phyloP scores from a whole-genome alignment of 2,329 filamentous ascomycete genomes.

The Lachnellula occidentalis region DNA sequence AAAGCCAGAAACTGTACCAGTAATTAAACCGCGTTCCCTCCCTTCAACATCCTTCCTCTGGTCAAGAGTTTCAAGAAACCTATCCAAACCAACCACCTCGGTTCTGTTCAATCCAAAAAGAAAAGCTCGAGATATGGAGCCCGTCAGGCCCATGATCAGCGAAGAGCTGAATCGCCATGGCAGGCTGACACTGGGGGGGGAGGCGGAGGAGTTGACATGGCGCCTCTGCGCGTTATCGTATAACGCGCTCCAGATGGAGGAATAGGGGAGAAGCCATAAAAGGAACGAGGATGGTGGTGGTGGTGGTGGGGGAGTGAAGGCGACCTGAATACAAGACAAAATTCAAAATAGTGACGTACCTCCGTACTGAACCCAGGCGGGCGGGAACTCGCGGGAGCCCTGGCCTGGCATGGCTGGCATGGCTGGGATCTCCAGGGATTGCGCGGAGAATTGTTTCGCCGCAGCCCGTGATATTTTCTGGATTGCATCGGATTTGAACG shows the following conservation, averaged over 20 bases:
- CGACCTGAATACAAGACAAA: neutral
- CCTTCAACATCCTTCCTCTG: constrained; percentile 59
- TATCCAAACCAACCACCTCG: constrained; percentile 70
- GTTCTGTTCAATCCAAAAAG: constrained; percentile 68
- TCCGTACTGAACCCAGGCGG: neutral
- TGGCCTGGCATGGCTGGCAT: no score
- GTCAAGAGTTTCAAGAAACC: constrained; percentile 72
- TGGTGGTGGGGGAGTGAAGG: no score
- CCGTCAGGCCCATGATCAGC: constrained; percentile 67
- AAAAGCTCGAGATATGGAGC: constrained; percentile 66
- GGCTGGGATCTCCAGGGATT: neutral
- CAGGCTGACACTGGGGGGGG: constrained; percentile 31
- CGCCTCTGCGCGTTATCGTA: constrained; percentile 16
- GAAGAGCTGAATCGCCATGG: constrained; percentile 71
- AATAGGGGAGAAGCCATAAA: constrained; percentile 9
- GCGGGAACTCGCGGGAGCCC: no score
- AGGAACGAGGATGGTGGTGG: constrained; percentile 5
- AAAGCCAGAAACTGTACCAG: constrained; percentile 46
- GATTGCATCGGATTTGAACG: no score
- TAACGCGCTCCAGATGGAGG: constrained; percentile 10
- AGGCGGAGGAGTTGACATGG: constrained; percentile 13
- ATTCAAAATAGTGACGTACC: neutral
- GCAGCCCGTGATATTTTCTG: neutral
- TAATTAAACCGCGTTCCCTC: constrained; percentile 73
- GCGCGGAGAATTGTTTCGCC: constrained; percentile 2